These are phyloP conservation scores for Eucalyptus virginea DNA, from an alignment of 345 rosid species.

Conservation along the genomic window DNA sequence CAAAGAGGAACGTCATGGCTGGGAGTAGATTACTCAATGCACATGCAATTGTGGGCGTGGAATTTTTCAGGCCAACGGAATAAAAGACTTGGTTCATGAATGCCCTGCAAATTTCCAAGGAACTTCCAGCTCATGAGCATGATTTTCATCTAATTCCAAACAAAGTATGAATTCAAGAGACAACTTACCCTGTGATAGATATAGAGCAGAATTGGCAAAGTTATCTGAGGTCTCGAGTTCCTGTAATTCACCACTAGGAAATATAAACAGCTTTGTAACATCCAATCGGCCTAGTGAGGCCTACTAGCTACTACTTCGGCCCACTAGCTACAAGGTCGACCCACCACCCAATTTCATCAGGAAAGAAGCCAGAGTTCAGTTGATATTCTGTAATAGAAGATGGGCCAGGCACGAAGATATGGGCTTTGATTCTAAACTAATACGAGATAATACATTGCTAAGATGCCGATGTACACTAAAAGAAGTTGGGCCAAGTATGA, in stretches of 20 bases:
- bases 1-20: slow-evolving; percentile 65
- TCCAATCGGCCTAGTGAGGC: too few species aligned
- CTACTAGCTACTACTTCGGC: too few species aligned
- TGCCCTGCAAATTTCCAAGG: slow-evolving; percentile 17
- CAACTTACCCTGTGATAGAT: slow-evolving; percentile 53
- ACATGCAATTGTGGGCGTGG: slow-evolving; percentile 72
- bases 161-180: background rate
- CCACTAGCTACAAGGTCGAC: too few species aligned
- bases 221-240: slow-evolving; percentile 65
- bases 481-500: too few species aligned
- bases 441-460: too few species aligned
- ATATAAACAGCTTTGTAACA: too few species aligned
- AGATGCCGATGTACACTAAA: too few species aligned
- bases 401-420: too few species aligned
- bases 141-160: background rate
- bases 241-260: slow-evolving; percentile 2
- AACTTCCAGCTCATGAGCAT: background rate
- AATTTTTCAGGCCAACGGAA: slow-evolving; percentile 56
- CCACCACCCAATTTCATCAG: too few species aligned
- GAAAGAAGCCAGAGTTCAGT: too few species aligned
- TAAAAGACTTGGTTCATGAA: slow-evolving; percentile 64
- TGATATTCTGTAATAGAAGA: too few species aligned
- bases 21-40: slow-evolving; percentile 72
- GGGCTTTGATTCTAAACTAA: too few species aligned
- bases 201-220: slow-evolving; percentile 29